Percentiles rank a stretch among this genome's conserved stretches.
Conservation (phyloP, 1,139 yeast genomes). For the Yamadazyma membranifaciens region DNA sequence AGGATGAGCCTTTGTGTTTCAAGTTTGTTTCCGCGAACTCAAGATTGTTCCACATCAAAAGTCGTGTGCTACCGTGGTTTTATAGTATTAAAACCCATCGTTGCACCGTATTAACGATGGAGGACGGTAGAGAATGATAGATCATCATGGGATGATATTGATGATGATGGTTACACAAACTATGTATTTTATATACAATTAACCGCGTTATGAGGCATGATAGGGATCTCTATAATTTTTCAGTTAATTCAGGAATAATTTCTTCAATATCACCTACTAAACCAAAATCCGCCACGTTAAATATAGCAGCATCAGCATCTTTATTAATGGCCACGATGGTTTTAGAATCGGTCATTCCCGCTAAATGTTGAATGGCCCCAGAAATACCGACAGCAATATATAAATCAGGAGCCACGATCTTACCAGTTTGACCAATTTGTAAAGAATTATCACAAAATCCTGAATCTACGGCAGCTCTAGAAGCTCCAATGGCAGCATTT, state of each 20-base stretch:
- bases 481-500: conserved; percentile 95
- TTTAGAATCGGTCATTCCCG: conserved; percentile 97
- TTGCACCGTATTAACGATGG: too few species aligned
- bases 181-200: too few species aligned
- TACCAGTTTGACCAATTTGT: conserved; percentile 98
- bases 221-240: conserved; percentile 46
- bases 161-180: too few species aligned
- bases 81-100: too few species aligned
- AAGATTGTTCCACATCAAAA: background rate
- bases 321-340: conserved; percentile 92
- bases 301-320: conserved; percentile 92
- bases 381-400: conserved; percentile 92
- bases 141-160: too few species aligned
- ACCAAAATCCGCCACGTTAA: conserved; percentile 87
- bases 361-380: conserved; percentile 97
- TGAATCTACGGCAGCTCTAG: conserved; percentile 96
- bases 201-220: background rate
- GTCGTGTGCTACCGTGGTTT: too few species aligned
- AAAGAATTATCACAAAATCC: conserved; percentile 97
- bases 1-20: background rate
- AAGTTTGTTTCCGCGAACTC: background rate
- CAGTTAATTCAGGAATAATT: conserved; percentile 82
- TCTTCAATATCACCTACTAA: conserved; percentile 86
- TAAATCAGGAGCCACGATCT: conserved; percentile 94
- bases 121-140: too few species aligned